These are phyloP conservation scores for Rhododendron kiyosumense DNA, from an alignment of 148 eudicot species.

Conservation along the genomic window DNA sequence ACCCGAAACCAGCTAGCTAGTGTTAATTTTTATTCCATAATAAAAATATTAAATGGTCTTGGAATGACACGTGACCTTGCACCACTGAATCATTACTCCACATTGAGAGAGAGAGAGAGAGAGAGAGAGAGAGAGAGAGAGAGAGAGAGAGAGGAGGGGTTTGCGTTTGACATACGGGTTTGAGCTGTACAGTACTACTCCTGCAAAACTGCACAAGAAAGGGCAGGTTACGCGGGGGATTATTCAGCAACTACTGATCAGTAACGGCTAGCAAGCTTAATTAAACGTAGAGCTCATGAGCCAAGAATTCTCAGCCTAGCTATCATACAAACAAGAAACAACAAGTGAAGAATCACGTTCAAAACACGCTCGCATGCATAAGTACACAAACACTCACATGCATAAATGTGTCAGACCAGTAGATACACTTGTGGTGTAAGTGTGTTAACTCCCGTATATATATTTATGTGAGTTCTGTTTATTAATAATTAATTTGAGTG, in stretches of 20 bases:
- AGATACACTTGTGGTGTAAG: no score
- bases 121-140: not conserved
- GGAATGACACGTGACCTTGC: not conserved
- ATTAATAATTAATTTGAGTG: no score
- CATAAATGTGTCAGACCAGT: no score
- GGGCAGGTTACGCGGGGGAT: not conserved
- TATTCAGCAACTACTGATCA: not conserved
- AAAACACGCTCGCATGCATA: no score
- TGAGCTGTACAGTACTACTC: not conserved
- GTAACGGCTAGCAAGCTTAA: not conserved
- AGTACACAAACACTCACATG: no score
- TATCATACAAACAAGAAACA: no score
- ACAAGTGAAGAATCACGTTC: not conserved
- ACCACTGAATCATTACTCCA: not conserved
- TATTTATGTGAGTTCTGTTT: no score
- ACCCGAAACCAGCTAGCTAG: not conserved
- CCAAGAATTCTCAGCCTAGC: not conserved
- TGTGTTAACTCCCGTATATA: no score
- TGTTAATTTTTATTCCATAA: not conserved
- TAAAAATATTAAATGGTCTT: no score
- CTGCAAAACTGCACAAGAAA: not conserved
- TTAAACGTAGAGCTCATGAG: not conserved
- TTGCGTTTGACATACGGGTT: not conserved
- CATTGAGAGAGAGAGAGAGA: not conserved
- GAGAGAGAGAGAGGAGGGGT: not conserved